phyloP scores from a whole-genome alignment of 2,329 filamentous ascomycete genomes.

The Xylaria sp. region DNA sequence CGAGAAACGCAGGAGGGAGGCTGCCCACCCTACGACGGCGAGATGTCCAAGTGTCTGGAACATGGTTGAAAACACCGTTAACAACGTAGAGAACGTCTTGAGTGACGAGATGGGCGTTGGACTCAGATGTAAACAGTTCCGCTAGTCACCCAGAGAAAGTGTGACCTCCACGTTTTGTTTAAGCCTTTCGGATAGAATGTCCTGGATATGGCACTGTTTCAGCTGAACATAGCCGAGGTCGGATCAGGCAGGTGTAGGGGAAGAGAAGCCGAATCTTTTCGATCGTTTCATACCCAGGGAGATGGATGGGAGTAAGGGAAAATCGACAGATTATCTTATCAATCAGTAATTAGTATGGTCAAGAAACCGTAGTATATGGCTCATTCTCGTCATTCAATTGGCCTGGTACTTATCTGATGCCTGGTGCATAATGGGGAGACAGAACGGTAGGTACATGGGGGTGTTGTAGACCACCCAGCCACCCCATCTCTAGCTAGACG shows the following conservation, averaged over 20 bases:
- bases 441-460: too few relatives aligned
- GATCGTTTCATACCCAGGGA: constrained; percentile 1
- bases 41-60: constrained; percentile 14
- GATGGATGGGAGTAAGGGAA: too few relatives aligned
- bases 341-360: constrained; percentile 17
- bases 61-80: constrained; percentile 16
- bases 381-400: constrained; percentile 8
- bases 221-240: not conserved
- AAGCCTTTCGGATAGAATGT: not conserved
- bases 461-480: too few relatives aligned
- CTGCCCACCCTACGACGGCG: constrained; percentile 20
- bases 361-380: constrained; percentile 11
- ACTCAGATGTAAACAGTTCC: not conserved
- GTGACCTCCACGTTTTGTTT: not conserved
- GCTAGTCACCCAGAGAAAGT: not conserved
- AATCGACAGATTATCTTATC: constrained; percentile 29
- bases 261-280: constrained; percentile 1
- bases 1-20: constrained; percentile 29
- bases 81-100: not conserved
- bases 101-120: not conserved
- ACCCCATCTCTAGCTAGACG: too few relatives aligned
- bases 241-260: not conserved
- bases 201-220: not conserved
- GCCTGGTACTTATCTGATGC: constrained; percentile 10
- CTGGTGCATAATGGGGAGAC: too few relatives aligned